Percentiles rank a stretch among this genome's conserved stretches.
Evolutionary conservation across 805 yeast species (phyloP).

Genomic region (Kuraishia ogatae): DNA sequence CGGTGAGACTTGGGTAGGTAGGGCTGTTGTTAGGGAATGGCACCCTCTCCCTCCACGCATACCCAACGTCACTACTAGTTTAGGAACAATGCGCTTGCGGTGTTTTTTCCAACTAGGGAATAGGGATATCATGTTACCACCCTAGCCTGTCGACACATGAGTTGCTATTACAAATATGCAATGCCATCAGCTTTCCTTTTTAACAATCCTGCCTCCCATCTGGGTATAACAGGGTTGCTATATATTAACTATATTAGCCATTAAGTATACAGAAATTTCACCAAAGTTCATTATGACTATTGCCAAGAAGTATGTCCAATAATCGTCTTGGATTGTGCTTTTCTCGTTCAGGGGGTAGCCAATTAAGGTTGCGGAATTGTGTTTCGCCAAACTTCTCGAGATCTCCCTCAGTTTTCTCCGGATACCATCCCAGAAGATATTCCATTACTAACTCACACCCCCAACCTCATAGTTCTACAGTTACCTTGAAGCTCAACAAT

Average conservation of each 20-base stretch:
- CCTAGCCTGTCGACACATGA: no score
- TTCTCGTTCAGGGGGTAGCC: neutral
- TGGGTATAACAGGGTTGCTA: no score
- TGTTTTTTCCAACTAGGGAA: neutral
- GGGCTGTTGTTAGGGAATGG: neutral
- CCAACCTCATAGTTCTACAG: neutral
- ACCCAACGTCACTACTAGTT: neutral
- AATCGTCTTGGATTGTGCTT: neutral
- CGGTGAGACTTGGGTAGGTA: neutral
- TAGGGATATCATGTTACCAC: no score
- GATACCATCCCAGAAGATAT: neutral
- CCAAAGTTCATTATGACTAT: neutral
- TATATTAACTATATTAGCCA: no score
- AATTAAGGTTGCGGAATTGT: neutral
- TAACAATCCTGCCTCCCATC: neutral
- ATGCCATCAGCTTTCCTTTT: neutral
- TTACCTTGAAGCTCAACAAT: slow-evolving; percentile 35
- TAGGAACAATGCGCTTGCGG: neutral
- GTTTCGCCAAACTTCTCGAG: neutral
- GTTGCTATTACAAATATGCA: neutral
- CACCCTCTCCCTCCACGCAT: neutral
- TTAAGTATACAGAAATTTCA: no score
- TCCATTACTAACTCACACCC: neutral
- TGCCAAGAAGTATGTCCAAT: neutral
- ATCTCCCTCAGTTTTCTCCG: neutral